Evolutionary conservation across 345 rosid species (phyloP), one percentile per base, ranked within the genome.

Genomic region (Melaleuca alternifolia): DNA sequence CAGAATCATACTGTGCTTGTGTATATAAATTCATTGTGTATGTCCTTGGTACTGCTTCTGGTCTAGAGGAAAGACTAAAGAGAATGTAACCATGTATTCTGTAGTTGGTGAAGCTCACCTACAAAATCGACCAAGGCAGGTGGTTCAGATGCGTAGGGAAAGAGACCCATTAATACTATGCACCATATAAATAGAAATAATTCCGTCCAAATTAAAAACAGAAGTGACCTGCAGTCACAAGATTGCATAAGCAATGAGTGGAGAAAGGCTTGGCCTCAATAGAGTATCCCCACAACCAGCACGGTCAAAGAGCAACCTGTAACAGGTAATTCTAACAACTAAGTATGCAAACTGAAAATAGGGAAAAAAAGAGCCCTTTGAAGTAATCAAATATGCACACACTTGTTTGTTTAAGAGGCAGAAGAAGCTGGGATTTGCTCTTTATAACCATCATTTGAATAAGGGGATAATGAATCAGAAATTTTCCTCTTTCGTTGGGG

Each of bases 371-470:
- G 12, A 56, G 61, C 61, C 0, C 59, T 56, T 10, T 56, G 0
- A 56, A 56, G 28, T 56, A 56, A 56, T 56, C 62, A 56, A 24
- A 56, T 56, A 26, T 56, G 62, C 14, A 24, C 6, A 10, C 12
- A 61, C 50, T 6, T 18, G 15, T 86, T 26, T 85, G 86, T 85
- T 89, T 85, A 62, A 84, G 86, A 92, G 84, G 50, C 81, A 77
- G 56, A 77, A 86, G 85, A 65, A 81, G 88, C 82, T 79, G 79
- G 86, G 87, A 84, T 89, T 90, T 85, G 89, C 89, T 48, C 54
- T 50, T 88, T 91, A 89, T 88, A 92, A 88, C 88, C 93, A 89
- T 65, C 59, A 62, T 88, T 82, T 48, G 5, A 37, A 44, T 50
- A 50, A 41, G 86, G 86, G 88, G 86, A 51, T 84, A 6, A 0